Evolutionary conservation across 805 yeast genomes (phyloP), one percentile per base, ranked within the genome.

Genomic region (Allodekkera sacchari): DNA sequence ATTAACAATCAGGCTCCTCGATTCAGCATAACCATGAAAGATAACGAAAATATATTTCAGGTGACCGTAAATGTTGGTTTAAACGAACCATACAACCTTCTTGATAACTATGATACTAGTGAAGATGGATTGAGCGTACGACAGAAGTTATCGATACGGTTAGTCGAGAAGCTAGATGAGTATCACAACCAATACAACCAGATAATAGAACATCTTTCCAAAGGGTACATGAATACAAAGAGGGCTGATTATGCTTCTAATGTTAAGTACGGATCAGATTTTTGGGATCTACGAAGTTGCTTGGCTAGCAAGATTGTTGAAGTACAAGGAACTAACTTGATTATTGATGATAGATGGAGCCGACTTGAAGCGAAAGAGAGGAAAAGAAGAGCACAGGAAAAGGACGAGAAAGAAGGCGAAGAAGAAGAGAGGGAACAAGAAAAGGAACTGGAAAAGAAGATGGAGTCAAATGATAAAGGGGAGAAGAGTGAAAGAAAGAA

Each of bases 131-230:
- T n/a, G n/a, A n/a, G n/a, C n/a, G n/a, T n/a, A n/a, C n/a, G 22
- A 9, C 32, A 31, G 8, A 19, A 25, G 8, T 26, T 23, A 19
- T 31, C 43, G 11, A 30, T 43, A 5, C 25, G 45, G 27, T 35
- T 64, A 11, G 44, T 67, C 5, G 52, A 50, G 4, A 38, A 53
- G 17, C 27, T 66, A 7, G 53, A 60, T 28, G 40, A 47, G 25
- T 67, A 67, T 41, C 61, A 59, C 27, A 23, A 28, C 4, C 18
- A 49, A 14, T 45, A 52, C 18, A 44, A 46, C 13, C 43, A 38
- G 7, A 33, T 43, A 3, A 36, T 41, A 26, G 36, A 13, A 6
- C 5, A 53, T 5, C 25, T 55, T n/a, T 39, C 44, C 45, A 18
- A 45, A 50, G 23, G 73, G 69, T 5, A 11, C n/a, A n/a, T 34